Evolutionary conservation across 2,329 filamentous ascomycete species (phyloP), one percentile per base, ranked within the genome.

Genomic region (Aspergillus sp.): DNA sequence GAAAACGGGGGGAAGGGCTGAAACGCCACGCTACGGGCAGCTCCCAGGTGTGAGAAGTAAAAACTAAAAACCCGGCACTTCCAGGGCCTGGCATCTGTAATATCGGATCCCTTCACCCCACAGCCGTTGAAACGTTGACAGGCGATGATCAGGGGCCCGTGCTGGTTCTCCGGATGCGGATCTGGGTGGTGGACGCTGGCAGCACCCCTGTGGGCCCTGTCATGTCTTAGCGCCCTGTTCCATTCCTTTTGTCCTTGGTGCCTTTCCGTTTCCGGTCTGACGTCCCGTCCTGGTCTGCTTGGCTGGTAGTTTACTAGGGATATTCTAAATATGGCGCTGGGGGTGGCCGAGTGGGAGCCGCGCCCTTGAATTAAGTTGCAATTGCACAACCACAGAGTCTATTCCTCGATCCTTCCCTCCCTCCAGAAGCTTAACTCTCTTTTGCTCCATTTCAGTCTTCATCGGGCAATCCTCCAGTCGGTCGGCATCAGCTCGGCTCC

Each of bases 21-120:
- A 34, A 18, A 55, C 45, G 53, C 43, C 30, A 30, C 44, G 48
- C 41, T 43, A 36, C 34, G n/a, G n/a, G n/a, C n/a, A n/a, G n/a
- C n/a, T n/a, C n/a, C n/a, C 47, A 26, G n/a, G n/a, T 32, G 22
- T 24, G 22, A 13, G 32, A 34, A 34, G 9, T 20, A 7, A 24
- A 20, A 44, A n/a, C n/a, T n/a, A n/a, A n/a, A n/a, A n/a, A n/a
- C n/a, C n/a, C n/a, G n/a, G n/a, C n/a, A n/a, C 5, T 6, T 34
- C 15, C 26, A 36, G 30, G 18, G 9, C 36, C 30, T 30, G 34
- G 30, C 20, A 1, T 20, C 26, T 17, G 30, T 15, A 48, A 15
- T 5, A 8, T 18, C 13, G 32, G 12, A n/a, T n/a, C 26, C 26
- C 26, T 30, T 30, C 15, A 9, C 9, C 26, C 26, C 26, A 30